phyloP scores from a whole-genome alignment of 495 filamentous ascomycete genomes.

The Beverwykella pulmonaria region DNA sequence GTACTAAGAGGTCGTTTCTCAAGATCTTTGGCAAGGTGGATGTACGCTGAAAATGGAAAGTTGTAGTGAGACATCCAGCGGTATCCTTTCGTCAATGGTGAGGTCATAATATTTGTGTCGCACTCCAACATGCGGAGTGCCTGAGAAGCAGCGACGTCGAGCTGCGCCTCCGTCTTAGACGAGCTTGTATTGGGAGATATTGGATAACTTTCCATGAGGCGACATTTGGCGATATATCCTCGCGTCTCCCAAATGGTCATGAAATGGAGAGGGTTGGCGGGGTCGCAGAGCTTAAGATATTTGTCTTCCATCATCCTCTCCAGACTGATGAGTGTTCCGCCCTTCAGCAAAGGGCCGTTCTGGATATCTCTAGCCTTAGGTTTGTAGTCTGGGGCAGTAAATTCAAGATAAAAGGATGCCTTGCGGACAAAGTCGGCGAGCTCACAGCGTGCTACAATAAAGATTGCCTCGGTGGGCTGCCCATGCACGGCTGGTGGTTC shows the following conservation, averaged over 20 bases:
- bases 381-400: conserved; percentile 54
- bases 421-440: conserved; percentile 55
- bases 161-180: conserved; percentile 43
- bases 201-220: conserved; percentile 47
- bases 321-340: conserved; percentile 44
- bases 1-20: conserved; percentile 44
- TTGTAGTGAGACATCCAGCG: conserved; percentile 51
- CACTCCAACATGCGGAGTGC: conserved; percentile 53
- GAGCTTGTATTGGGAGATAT: conserved; percentile 45
- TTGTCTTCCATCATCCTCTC: conserved; percentile 53
- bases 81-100: conserved; percentile 51
- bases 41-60: conserved; percentile 59
- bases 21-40: conserved; percentile 54
- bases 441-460: conserved; percentile 54
- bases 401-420: conserved; percentile 54
- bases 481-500: conserved; percentile 43
- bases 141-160: conserved; percentile 46
- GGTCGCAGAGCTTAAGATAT: conserved; percentile 54
- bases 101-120: conserved; percentile 55
- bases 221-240: conserved; percentile 50
- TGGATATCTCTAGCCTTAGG: conserved; percentile 42
- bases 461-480: conserved; percentile 55
- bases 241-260: conserved; percentile 59
- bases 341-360: conserved; percentile 30
- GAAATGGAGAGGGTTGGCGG: conserved; percentile 56